Base-by-base conservation (phyloP, 2,329 filamentous ascomycete genomes). In the Tolypocladium pustulatum region DNA sequence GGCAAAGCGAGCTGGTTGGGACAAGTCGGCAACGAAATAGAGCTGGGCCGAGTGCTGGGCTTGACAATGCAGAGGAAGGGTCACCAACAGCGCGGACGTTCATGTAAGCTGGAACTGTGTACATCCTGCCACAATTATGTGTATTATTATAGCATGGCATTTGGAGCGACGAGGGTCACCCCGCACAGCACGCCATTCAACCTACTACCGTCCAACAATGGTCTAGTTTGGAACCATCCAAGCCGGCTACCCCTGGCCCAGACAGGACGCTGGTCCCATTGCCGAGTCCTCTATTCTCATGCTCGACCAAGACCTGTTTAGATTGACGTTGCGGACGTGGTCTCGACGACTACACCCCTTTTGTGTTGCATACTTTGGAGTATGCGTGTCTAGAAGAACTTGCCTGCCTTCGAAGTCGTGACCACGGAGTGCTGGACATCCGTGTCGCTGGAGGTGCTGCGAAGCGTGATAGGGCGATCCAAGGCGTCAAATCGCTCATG, bases 401-500 rank as follows among this genome's bases (percentile, higher is more conserved):
- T 83, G 61, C 81, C 81, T 53, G 73, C 66, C 63, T 77, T 77
- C 51, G 69, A 65, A 32, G 65, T 66, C 43, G 59, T 54, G n/a
- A 68, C 74, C 12, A 70, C 66, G 25, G 72, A 68, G 17, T 65
- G 61, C 67, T 68, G 13, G 62, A 41, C 40, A 27, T 58, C 59
- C 10, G 55, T 22, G 22, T 61, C 59, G 52, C 58, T 53, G 17
- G 4, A 62, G 2, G 69, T 15, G n/a, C 9, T 66, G 13, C 61
- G 62, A 7, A 65, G 67, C 12, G 67, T 67, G 41, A 67, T 62
- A 7, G 70, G 85, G 8, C 76, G 78, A 68, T 91, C 88, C 4
- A 91, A 73, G 4, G 83, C 87, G 67, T 84, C 80, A 68, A 92
- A 93, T 7, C 80, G 78, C 49, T 74, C 74, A 2, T 86, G 85